A percentile compares a stretch with the other conserved stretches of the same genome.
Evolutionary conservation across 352 stramenopile genomes (phyloP).

Genomic region (Globisporangium cederbergense): DNA sequence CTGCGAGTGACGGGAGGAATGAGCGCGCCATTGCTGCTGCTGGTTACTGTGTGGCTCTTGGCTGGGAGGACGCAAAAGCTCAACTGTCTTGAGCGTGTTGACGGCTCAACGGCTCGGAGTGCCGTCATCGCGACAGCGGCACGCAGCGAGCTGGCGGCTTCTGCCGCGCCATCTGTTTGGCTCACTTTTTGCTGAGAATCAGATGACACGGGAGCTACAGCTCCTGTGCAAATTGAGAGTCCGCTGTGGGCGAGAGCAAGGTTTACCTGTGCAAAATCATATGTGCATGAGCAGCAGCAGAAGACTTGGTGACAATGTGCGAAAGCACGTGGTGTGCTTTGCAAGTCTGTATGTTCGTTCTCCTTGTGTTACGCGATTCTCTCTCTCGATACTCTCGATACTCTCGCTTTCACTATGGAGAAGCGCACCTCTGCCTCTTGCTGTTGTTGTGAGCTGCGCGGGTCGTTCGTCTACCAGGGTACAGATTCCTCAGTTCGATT

Average conservation of each 20-base stretch:
- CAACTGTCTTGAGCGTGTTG: background rate
- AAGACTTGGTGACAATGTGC: too few relatives aligned
- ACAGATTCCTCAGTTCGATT: conserved; percentile 65
- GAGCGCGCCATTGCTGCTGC: background rate
- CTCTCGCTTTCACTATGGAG: too few relatives aligned
- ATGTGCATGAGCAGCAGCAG: too few relatives aligned
- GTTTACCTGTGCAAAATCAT: too few relatives aligned
- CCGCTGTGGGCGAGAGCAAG: too few relatives aligned
- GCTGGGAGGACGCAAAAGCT: background rate
- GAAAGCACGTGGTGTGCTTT: too few relatives aligned
- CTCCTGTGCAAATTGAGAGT: too few relatives aligned
- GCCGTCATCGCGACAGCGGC: background rate
- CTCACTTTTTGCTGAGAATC: background rate
- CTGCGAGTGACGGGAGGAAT: conserved; percentile 2
- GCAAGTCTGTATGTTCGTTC: too few relatives aligned
- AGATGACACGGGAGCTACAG: background rate
- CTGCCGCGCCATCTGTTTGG: background rate
- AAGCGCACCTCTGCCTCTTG: background rate
- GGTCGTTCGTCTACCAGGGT: conserved; percentile 17
- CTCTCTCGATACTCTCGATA: background rate
- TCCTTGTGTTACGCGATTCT: background rate
- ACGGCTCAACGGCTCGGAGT: background rate
- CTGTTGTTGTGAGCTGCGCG: conserved; percentile 12
- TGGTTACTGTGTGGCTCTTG: background rate
- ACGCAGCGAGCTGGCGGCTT: background rate